Conservation (phyloP, 371 early-diverging fungal genomes). For the Mortierella sp. region DNA sequence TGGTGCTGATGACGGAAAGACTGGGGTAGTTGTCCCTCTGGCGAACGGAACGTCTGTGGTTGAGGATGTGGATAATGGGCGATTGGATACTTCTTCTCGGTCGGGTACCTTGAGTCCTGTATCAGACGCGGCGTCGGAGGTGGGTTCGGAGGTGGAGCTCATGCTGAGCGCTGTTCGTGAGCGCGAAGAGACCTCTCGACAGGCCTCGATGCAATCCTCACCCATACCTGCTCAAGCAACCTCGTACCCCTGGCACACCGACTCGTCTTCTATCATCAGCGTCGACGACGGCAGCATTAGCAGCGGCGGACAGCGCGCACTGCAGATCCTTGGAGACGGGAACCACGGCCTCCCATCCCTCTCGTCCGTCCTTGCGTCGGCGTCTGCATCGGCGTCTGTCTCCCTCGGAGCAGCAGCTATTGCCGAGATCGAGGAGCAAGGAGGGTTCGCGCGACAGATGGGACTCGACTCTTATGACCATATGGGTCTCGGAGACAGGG, state of each 20-base stretch:
- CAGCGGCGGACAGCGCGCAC: not conserved
- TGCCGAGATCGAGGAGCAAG: constrained; percentile 4
- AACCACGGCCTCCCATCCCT: constrained; percentile 1
- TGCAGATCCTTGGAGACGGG: not conserved
- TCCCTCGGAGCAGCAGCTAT: not conserved
- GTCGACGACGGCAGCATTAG: not conserved
- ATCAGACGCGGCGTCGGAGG: constrained; percentile 44
- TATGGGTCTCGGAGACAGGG: constrained; percentile 1
- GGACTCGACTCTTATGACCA: constrained; percentile 34
- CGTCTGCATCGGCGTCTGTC: not conserved
- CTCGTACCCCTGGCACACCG: not conserved
- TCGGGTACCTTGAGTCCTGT: constrained; percentile 3
- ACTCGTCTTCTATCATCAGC: not conserved
- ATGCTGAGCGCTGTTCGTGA: constrained; percentile 47
- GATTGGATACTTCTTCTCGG: not conserved
- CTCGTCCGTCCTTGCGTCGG: constrained; percentile 1
- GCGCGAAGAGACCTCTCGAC: constrained; percentile 35
- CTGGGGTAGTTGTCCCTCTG: not conserved
- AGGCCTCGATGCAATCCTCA: constrained; percentile 31
- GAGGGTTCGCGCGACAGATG: constrained; percentile 45
- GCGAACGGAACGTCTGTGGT: not conserved
- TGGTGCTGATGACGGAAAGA: not conserved
- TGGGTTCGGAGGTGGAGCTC: constrained; percentile 53
- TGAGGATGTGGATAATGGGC: not conserved
- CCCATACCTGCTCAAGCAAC: not conserved